phyloP scores from a whole-genome alignment of 805 yeast genomes.

The Yarrowia keelungensis region DNA sequence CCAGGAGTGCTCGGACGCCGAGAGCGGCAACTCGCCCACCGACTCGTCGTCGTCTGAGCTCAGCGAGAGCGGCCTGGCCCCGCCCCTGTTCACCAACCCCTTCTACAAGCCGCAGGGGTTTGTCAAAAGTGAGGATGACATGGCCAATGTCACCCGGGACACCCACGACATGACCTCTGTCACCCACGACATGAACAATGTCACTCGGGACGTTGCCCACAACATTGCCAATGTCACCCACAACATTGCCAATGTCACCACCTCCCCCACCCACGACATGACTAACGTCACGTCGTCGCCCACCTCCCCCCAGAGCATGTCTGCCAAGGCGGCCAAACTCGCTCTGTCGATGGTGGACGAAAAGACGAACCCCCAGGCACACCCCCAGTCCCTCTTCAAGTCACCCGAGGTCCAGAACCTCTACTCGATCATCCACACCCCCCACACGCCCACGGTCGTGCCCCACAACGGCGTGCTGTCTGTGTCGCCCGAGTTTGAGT shows the following conservation, averaged over 20 bases:
- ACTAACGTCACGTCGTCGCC: background rate
- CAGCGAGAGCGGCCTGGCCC: background rate
- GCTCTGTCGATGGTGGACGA: slow-evolving; percentile 11
- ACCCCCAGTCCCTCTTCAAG: slow-evolving; percentile 8
- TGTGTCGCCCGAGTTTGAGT: slow-evolving; percentile 36
- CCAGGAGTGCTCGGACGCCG: background rate
- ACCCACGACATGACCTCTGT: no score
- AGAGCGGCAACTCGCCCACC: slow-evolving; percentile 7
- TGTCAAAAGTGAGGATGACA: background rate
- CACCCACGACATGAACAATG: no score
- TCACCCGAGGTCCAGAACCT: slow-evolving; percentile 24
- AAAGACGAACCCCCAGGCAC: background rate
- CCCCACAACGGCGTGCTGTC: slow-evolving; percentile 34
- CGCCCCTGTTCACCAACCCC: slow-evolving; percentile 30
- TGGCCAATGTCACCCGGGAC: no score
- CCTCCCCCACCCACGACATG: background rate
- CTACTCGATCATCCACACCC: slow-evolving; percentile 38
- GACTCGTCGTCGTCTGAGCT: background rate
- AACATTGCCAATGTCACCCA: no score
- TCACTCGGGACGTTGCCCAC: no score
- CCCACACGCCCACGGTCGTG: slow-evolving; percentile 33
- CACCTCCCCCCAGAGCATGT: background rate
- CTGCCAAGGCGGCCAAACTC: slow-evolving; percentile 15
- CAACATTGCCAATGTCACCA: no score
- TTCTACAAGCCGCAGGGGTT: slow-evolving; percentile 33